Evolutionary conservation across 1,284 basidiomycete genomes (phyloP).

Genomic region (Singerocomus rubriflavus): DNA sequence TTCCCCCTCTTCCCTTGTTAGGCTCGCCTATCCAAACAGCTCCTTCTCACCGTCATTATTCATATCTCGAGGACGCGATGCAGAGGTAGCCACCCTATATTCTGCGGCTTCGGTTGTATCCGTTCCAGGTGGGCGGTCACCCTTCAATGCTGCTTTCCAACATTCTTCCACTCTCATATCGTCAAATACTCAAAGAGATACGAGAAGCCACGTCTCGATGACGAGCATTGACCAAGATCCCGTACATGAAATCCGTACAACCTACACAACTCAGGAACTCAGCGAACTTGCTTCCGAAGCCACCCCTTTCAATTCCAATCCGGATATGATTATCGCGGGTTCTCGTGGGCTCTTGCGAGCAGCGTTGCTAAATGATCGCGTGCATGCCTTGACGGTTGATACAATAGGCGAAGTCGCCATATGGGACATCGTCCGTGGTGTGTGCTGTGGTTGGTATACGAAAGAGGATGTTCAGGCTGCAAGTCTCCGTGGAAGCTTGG

Average conservation of each 20-base stretch:
- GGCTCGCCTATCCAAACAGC: constrained; percentile 74
- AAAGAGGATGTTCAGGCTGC: constrained; percentile 64
- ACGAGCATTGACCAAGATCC: constrained; percentile 25
- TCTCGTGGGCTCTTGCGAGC: constrained; percentile 83
- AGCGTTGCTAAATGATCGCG: constrained; percentile 83
- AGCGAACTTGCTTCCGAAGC: constrained; percentile 79
- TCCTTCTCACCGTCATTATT: constrained; percentile 49
- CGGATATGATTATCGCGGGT: constrained; percentile 76
- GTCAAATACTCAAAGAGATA: constrained; percentile 31
- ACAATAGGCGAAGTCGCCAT: constrained; percentile 83
- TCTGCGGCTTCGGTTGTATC: constrained; percentile 78
- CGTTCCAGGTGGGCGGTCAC: constrained; percentile 47
- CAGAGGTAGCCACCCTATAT: constrained; percentile 81
- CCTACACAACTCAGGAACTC: constrained; percentile 63
- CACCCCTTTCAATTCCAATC: constrained; percentile 54
- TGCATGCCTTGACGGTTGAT: constrained; percentile 91
- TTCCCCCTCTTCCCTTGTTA: constrained; percentile 79
- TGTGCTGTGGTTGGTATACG: constrained; percentile 73
- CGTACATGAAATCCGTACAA: constrained; percentile 41
- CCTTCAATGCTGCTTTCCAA: constrained; percentile 35
- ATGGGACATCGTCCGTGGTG: constrained; percentile 86
- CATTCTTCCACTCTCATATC: constrained; percentile 38
- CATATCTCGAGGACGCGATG: constrained; percentile 49
- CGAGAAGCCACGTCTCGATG: constrained; percentile 18
- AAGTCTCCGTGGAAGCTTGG: constrained; percentile 38